Evolutionary conservation across 371 early-diverging fungal species (phyloP), one percentile per base, ranked within the genome.

Genomic region (Syncephalastrum monosporum): DNA sequence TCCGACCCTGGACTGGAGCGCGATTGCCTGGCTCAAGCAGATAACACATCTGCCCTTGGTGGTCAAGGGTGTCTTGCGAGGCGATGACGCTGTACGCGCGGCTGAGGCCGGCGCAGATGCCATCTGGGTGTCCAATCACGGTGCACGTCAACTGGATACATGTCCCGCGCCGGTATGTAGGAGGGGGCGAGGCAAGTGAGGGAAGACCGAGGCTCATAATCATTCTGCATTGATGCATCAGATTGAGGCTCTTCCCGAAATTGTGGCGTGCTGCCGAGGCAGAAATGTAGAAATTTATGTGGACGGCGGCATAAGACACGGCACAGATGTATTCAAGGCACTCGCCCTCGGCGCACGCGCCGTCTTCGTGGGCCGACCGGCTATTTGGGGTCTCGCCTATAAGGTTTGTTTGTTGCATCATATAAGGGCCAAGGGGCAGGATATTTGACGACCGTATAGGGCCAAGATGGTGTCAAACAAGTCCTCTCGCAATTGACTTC

Each of bases 41-140:
- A 79, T 84, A 50, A 87, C 89, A 0, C 60, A 57, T 23, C 55
- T 91, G 56, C 89, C 89, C 14, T 79, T 92, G 41, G 68, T 89
- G 2, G 65, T 90, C 45, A 92, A 92, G 63, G 92, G 92, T 23
- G 71, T 90, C 25, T 73, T 88, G 58, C 72, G 76, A 6, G 83
- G 68, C 23, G 90, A 85, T 44, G 92, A 92, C 64, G 90, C 91
- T 23, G 69, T 76, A 19, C 55, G 79, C 43, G 91, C 92, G 1
- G 81, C 82, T 5, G 16, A 75, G 50, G 41, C 64, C 50, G 88
- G 86, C 3, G 75, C 82, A 42, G 75, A 76, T 19, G 92, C 80
- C n/a, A 85, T 92, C 43, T 74, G 89, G 46, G 79, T 92, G 1
- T 83, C 84, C 27, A 92, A 92, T 66, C 92, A 92, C 61, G 92